phyloP scores from a whole-genome alignment of 1,284 basidiomycete species.

The Megacollybia platyphylla region DNA sequence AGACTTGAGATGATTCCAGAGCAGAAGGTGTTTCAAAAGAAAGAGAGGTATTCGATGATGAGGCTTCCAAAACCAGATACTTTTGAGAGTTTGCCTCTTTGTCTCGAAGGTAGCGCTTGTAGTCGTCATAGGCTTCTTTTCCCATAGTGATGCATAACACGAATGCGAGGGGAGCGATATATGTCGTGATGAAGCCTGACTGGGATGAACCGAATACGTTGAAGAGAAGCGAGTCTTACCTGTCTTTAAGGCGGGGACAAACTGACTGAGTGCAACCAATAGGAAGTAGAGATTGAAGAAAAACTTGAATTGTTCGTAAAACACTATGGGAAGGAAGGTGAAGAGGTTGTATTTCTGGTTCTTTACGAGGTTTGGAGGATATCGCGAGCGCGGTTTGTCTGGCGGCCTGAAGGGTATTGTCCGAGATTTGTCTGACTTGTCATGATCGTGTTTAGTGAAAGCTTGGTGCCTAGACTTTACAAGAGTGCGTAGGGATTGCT shows the following conservation, averaged over 20 bases:
- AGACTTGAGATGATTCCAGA: constrained; percentile 15
- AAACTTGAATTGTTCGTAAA: constrained; percentile 99
- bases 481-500: constrained; percentile 4
- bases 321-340: constrained; percentile 91
- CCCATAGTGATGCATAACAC: constrained; percentile 94
- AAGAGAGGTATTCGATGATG: constrained; percentile 14
- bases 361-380: constrained; percentile 79
- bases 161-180: constrained; percentile 92
- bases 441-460: not conserved
- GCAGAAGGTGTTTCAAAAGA: constrained; percentile 6
- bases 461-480: constrained; percentile 7
- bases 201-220: constrained; percentile 1
- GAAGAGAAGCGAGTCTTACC: constrained; percentile 32
- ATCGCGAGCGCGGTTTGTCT: constrained; percentile 59
- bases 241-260: constrained; percentile 92
- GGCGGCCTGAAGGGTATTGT: constrained; percentile 67
- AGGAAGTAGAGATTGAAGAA: constrained; percentile 99
- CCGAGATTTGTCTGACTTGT: constrained; percentile 55
- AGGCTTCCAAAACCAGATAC: constrained; percentile 70
- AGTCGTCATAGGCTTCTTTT: constrained; percentile 98
- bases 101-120: constrained; percentile 85
- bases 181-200: constrained; percentile 88
- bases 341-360: constrained; percentile 97
- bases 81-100: constrained; percentile 89
- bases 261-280: constrained; percentile 92